These are phyloP conservation scores for Colletotrichum salicis DNA, from an alignment of 2,329 filamentous ascomycete genomes.

Conservation along the genomic window DNA sequence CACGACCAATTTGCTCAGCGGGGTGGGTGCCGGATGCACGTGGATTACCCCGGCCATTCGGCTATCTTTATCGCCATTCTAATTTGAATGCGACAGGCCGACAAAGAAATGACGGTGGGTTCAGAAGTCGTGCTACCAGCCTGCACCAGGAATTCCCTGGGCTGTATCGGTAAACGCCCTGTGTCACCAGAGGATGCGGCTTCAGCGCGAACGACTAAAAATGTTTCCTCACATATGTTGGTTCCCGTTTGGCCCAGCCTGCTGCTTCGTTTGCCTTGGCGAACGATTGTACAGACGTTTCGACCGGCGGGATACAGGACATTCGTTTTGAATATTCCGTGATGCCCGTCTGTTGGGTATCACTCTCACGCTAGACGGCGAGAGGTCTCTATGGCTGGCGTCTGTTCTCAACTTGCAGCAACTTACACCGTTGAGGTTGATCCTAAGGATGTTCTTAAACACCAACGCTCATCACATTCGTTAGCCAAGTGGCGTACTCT, in stretches of 20 bases:
- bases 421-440: neutral
- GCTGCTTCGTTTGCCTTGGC: neutral
- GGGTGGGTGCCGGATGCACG: slow-evolving; percentile 13
- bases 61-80: slow-evolving; percentile 32
- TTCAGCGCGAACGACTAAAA: neutral
- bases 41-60: slow-evolving; percentile 32
- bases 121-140: slow-evolving; percentile 5
- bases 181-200: slow-evolving; percentile 5
- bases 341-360: neutral
- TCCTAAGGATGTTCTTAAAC: neutral
- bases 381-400: too few relatives aligned
- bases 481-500: neutral
- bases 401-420: neutral
- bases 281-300: neutral
- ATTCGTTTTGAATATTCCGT: neutral
- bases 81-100: slow-evolving; percentile 26
- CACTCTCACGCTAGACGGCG: too few relatives aligned
- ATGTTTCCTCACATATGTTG: neutral
- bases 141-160: neutral
- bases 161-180: neutral
- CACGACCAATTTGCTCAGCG: slow-evolving; percentile 21
- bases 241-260: slow-evolving; percentile 5
- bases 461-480: neutral
- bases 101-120: slow-evolving; percentile 16
- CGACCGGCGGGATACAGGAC: neutral